Evolutionary conservation across 2,329 filamentous ascomycete species (phyloP), one percentile per base, ranked within the genome.

Genomic region (Claviceps spartinae): DNA sequence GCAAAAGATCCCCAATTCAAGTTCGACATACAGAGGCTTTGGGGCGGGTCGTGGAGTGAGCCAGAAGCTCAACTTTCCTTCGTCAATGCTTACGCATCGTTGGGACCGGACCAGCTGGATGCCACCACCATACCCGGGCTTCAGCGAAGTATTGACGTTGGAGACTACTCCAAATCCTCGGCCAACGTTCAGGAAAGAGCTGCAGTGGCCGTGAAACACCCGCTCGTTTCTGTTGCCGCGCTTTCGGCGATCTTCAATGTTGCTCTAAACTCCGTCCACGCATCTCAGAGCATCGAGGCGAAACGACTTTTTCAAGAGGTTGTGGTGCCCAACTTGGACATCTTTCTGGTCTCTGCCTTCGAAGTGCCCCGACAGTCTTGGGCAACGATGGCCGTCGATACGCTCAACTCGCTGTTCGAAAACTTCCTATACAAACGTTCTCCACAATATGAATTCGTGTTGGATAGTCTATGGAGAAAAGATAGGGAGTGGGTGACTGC

Each of bases 21-120:
- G 20, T 82, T 97, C 59, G 88, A 96, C 63, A 85, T 98, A 45
- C 89, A 96, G 65, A 78, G 77, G 41, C 73, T 98, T 22, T 97
- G 93, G 90, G 90, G 90, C 54, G 90, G 90, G 61, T 74, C 80
- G 55, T 98, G 94, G 91, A 81, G 84, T 56, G 81, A 94, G 58
- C 79, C 85, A 14, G 83, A 95, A 56, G 88, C 93, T 0, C 91
- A 97, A 58, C 72, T 98, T 38, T 94, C 90, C n/a, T 96, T 97
- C 64, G 80, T 97, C 51, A 85, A 85, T 56, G 89, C 89, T 18
- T 96, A 91, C 64, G 76, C 91, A 22, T 86, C 86, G 4, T 77
- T 90, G 52, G 79, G 78, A 13, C 77, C 84, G 0, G 79, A 87
- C 30, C 80, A 90, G 60, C 76, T 95, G 26, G 89, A 97, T 64